Conservation (phyloP, 2,329 filamentous ascomycete species). For the Ophiosphaerella narmari region DNA sequence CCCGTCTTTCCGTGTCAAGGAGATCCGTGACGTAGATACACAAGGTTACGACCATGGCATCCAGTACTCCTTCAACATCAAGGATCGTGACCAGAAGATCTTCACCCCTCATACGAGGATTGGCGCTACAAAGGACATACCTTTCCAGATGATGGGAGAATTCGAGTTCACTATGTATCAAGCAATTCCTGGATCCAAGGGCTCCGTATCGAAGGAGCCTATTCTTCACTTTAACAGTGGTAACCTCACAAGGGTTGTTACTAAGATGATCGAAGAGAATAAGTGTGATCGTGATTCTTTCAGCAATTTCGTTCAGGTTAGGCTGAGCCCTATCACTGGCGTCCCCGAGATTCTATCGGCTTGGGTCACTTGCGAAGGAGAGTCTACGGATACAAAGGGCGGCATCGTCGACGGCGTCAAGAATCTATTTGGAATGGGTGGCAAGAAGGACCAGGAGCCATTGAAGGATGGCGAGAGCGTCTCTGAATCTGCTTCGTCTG, state of each 20-base stretch:
- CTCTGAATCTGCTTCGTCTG: slow-evolving; percentile 49
- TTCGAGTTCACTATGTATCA: slow-evolving; percentile 82
- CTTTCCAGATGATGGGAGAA: slow-evolving; percentile 80
- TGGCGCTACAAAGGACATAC: slow-evolving; percentile 80
- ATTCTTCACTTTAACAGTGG: slow-evolving; percentile 72
- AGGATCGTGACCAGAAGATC: slow-evolving; percentile 77
- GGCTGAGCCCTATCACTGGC: slow-evolving; percentile 73
- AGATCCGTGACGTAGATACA: slow-evolving; percentile 82
- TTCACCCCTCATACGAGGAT: slow-evolving; percentile 79
- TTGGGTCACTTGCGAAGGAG: slow-evolving; percentile 83
- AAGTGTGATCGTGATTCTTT: slow-evolving; percentile 78
- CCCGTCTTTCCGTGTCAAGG: slow-evolving; percentile 96
- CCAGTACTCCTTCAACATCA: slow-evolving; percentile 72
- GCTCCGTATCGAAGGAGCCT: slow-evolving; percentile 59
- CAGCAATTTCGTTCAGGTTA: slow-evolving; percentile 76
- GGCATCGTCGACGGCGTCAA: slow-evolving; percentile 92
- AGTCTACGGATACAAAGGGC: slow-evolving; percentile 71
- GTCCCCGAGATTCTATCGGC: slow-evolving; percentile 78
- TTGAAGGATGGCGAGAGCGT: slow-evolving; percentile 60
- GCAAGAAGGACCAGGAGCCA: slow-evolving; percentile 79
- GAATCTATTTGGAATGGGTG: slow-evolving; percentile 92
- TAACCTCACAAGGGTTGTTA: slow-evolving; percentile 85
- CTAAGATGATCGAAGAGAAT: slow-evolving; percentile 76
- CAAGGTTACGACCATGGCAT: slow-evolving; percentile 75
- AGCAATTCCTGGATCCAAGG: slow-evolving; percentile 59